A percentile compares a stretch with the other conserved stretches of the same genome.
phyloP scores from a whole-genome alignment of 164 flowering plant species.

The Warburgia ugandensis region DNA sequence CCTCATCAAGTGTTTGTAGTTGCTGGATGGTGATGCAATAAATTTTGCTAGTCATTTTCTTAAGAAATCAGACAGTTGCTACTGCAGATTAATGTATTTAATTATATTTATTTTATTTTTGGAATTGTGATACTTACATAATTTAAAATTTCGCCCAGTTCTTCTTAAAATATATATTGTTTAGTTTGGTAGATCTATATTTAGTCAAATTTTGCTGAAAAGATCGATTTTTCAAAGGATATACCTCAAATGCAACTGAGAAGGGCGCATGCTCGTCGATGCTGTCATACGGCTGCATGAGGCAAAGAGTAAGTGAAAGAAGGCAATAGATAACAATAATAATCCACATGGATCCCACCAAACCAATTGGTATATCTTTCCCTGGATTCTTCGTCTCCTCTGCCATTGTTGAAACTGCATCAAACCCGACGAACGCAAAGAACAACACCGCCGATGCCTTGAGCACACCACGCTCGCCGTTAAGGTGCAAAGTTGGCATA shows the following conservation, averaged over 20 bases:
- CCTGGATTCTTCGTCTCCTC: slow-evolving; percentile 57
- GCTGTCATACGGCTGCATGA: slow-evolving; percentile 32
- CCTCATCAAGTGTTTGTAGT: too few species aligned
- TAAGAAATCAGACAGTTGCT: too few species aligned
- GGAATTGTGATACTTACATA: too few species aligned
- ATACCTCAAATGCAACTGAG: slow-evolving; percentile 56
- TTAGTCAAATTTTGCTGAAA: too few species aligned
- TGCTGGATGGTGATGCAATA: too few species aligned
- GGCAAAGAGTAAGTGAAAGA: slow-evolving; percentile 35
- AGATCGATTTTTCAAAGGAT: too few species aligned
- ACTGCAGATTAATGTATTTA: too few species aligned
- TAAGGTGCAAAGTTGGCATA: slow-evolving; percentile 32
- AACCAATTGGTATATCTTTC: slow-evolving; percentile 53
- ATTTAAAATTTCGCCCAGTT: too few species aligned
- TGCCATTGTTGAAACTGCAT: slow-evolving; percentile 50
- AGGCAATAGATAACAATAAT: slow-evolving; percentile 27
- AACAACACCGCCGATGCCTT: slow-evolving; percentile 42
- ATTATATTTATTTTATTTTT: too few species aligned
- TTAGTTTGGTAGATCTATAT: too few species aligned
- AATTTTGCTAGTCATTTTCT: too few species aligned
- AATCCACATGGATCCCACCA: slow-evolving; percentile 38
- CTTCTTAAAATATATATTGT: too few species aligned
- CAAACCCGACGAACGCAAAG: slow-evolving; percentile 57
- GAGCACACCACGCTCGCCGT: slow-evolving; percentile 40
- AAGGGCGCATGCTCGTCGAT: slow-evolving; percentile 48